Evolutionary conservation across 176 grass and related monocot species (phyloP), one percentile per base, ranked within the genome.

Genomic region (Hsuehochloa calcarea): DNA sequence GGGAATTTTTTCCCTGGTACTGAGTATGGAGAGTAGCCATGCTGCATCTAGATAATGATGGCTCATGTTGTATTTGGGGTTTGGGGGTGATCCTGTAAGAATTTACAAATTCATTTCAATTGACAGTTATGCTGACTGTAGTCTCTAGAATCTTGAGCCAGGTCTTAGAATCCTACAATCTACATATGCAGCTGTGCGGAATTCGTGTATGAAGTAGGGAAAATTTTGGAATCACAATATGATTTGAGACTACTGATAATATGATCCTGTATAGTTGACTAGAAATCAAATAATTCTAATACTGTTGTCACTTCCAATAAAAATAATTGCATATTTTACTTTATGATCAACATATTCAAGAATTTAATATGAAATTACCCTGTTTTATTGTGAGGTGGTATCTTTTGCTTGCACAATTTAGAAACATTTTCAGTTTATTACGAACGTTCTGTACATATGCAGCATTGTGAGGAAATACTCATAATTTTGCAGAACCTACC

Each of bases 41-140:
- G 49, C 80, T 85, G 22, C 46, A 74, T 85, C 68, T 74, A 69
- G 23, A 39, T 13, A 38, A 68, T 68, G 15, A 65, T 14, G 5
- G 27, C 49, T 34, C 75, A 62, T 82, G 25, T 38, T 25, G 6
- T 77, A 64, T 77, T 80, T 67, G 23, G 47, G 27, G 31, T 80
- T 67, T 17, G 47, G 27, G 27, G 59, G n/a, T 65, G 45, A 35
- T 34, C 51, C 3, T 44, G 22, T 44, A 61, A 25, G 56, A 80
- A 77, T 22, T 45, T 70, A 39, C 25, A 70, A 85, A 29, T 76
- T 52, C 38, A 71, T 65, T 85, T 74, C 46, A 52, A 40, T 22
- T 70, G 77, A 20, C 51, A 70, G 15, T 55, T 27, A 61, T 6
- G 22, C 59, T 59, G 40, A 63, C 40, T 75, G 13, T 80, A 80